Evolutionary conservation across 2,329 filamentous ascomycete species (phyloP).

Genomic region (Colletotrichum cordylinicola): DNA sequence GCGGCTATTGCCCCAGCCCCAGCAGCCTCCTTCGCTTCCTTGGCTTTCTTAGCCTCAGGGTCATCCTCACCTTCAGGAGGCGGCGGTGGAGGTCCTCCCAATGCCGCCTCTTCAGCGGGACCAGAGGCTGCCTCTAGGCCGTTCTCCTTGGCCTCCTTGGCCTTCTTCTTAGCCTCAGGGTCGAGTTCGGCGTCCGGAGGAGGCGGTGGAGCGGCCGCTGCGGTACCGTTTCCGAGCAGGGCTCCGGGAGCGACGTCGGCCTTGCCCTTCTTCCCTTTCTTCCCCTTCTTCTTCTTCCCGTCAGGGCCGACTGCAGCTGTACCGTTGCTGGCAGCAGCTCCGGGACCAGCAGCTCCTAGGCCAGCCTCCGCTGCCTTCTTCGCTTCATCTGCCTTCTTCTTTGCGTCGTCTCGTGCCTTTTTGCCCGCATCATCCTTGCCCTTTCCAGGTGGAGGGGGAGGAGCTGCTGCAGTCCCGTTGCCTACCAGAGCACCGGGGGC

Average conservation of each 20-base stretch:
- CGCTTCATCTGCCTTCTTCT: slow-evolving; percentile 4
- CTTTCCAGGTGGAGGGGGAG: neutral
- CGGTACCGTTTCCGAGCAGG: neutral
- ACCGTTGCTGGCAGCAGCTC: neutral
- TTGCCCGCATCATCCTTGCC: neutral
- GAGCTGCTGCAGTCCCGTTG: neutral
- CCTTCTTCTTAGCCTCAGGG: neutral
- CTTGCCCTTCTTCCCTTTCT: neutral
- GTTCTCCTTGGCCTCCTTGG: neutral
- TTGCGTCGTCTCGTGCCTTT: neutral
- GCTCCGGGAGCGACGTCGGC: neutral
- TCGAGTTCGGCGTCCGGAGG: neutral
- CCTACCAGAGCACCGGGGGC: neutral
- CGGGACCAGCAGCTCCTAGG: neutral
- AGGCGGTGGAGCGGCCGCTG: neutral
- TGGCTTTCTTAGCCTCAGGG: neutral
- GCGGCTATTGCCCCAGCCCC: neutral
- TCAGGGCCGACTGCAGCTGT: neutral
- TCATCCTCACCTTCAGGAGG: neutral
- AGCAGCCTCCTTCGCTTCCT: neutral
- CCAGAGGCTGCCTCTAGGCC: neutral
- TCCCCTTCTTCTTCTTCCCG: neutral
- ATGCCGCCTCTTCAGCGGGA: neutral
- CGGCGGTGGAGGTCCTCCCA: neutral
- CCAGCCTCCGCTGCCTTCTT: neutral